Percentiles rank a stretch among this genome's conserved stretches.
Conservation (phyloP, 257 asterid genomes). For the Haberlea rhodopensis region DNA sequence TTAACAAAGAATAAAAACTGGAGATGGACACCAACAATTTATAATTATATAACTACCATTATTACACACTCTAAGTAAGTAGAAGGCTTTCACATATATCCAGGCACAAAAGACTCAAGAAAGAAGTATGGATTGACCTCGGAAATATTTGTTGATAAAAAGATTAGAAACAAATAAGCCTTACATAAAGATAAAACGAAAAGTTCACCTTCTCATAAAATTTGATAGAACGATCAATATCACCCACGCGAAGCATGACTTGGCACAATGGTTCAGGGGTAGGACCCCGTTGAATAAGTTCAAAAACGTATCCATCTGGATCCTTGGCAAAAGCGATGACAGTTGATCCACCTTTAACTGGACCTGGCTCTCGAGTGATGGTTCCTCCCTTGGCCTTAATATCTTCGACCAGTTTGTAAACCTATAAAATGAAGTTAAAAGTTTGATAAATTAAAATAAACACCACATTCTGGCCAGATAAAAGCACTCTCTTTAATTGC, state of each 20-base stretch:
- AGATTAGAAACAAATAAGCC: not conserved
- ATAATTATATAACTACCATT: too few relatives aligned
- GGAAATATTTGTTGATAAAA: not conserved
- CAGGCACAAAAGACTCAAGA: not conserved
- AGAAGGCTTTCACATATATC: not conserved
- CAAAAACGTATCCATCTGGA: slow-evolving; percentile 96
- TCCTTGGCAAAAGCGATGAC: slow-evolving; percentile 96
- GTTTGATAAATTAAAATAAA: slow-evolving; percentile 19
- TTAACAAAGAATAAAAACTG: not conserved
- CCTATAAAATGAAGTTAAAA: slow-evolving; percentile 38
- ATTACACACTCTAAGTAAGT: too few relatives aligned
- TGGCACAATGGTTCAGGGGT: slow-evolving; percentile 98
- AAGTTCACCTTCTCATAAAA: slow-evolving; percentile 84
- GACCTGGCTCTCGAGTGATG: slow-evolving; percentile 95
- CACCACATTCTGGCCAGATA: slow-evolving; percentile 3
- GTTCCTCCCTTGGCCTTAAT: slow-evolving; percentile 91
- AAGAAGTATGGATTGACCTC: not conserved
- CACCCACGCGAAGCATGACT: slow-evolving; percentile 99
- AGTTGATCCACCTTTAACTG: slow-evolving; percentile 89
- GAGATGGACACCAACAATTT: not conserved
- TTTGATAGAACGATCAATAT: slow-evolving; percentile 92
- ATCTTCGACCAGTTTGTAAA: slow-evolving; percentile 80
- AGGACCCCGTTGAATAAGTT: slow-evolving; percentile 80
- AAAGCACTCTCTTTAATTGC: not conserved
- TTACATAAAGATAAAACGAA: not conserved